Evolutionary conservation across 768 basidiomycete genomes (phyloP).

Genomic region (Leucocoprinus birnbaumii): DNA sequence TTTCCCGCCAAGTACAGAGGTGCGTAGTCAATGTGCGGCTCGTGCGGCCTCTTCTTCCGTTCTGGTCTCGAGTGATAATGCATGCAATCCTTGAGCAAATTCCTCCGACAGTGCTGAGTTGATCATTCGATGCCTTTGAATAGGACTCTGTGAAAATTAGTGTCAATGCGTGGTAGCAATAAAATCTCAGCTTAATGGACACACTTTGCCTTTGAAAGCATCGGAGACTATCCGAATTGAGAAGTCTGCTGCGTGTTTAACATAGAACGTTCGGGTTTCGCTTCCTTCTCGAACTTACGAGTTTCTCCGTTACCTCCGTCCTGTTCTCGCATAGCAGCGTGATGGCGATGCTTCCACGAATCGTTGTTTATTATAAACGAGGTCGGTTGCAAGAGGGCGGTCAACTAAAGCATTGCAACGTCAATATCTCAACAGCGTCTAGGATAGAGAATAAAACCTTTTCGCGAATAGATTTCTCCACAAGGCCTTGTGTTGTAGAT

Average conservation of each 20-base stretch:
- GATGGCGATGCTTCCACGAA: slow-evolving; percentile 84
- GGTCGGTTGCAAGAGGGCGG: slow-evolving; percentile 54
- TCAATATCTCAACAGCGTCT: slow-evolving; percentile 12
- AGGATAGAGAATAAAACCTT: slow-evolving; percentile 40
- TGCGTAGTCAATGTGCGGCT: background rate
- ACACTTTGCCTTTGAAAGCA: slow-evolving; percentile 71
- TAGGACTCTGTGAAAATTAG: slow-evolving; percentile 46
- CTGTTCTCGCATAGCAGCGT: slow-evolving; percentile 74
- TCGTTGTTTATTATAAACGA: slow-evolving; percentile 73
- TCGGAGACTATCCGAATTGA: slow-evolving; percentile 71
- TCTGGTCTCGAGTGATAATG: slow-evolving; percentile 72
- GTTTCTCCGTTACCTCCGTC: slow-evolving; percentile 73
- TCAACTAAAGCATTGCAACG: slow-evolving; percentile 44
- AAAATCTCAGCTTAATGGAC: slow-evolving; percentile 14
- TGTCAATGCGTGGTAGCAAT: slow-evolving; percentile 12
- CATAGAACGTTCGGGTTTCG: background rate
- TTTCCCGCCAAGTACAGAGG: background rate
- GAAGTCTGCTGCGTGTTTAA: slow-evolving; percentile 54
- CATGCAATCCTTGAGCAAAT: slow-evolving; percentile 68
- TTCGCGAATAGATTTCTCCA: slow-evolving; percentile 58
- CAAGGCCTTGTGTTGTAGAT: slow-evolving; percentile 35
- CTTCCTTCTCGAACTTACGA: slow-evolving; percentile 48
- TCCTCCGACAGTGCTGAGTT: slow-evolving; percentile 72
- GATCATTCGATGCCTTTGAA: slow-evolving; percentile 82
- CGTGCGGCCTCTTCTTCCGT: slow-evolving; percentile 48